Percentiles rank a stretch among this genome's conserved stretches.
These are phyloP conservation scores for Fusarium tupiense DNA, from an alignment of 2,329 filamentous ascomycete genomes.

Conservation along the genomic window DNA sequence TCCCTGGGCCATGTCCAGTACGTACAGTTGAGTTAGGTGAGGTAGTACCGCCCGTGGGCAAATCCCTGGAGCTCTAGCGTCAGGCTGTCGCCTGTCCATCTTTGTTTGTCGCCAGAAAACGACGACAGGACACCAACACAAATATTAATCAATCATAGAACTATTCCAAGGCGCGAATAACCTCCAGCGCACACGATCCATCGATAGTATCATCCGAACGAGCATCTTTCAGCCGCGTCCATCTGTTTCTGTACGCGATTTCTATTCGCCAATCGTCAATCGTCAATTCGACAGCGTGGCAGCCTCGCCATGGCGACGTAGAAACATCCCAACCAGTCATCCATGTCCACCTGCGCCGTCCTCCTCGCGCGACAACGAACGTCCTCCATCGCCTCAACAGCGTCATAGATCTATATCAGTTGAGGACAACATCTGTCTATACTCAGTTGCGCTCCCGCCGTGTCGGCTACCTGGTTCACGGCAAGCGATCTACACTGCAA, in stretches of 20 bases:
- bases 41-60: slow-evolving; percentile 17
- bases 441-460: slow-evolving; percentile 25
- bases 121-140: slow-evolving; percentile 37
- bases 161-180: slow-evolving; percentile 25
- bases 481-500: slow-evolving; percentile 32
- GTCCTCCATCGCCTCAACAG: slow-evolving; percentile 26
- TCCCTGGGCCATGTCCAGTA: slow-evolving; percentile 20
- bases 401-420: neutral
- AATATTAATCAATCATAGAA: slow-evolving; percentile 26
- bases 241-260: slow-evolving; percentile 14
- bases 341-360: slow-evolving; percentile 44
- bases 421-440: slow-evolving; percentile 4
- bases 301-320: slow-evolving; percentile 46
- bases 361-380: slow-evolving; percentile 41
- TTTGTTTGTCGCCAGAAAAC: slow-evolving; percentile 41
- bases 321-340: slow-evolving; percentile 40
- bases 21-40: neutral
- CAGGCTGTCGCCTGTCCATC: slow-evolving; percentile 36
- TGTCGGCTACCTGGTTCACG: slow-evolving; percentile 34
- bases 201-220: slow-evolving; percentile 6
- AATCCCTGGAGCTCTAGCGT: slow-evolving; percentile 37
- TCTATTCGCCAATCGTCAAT: slow-evolving; percentile 35
- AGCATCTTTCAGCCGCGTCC: slow-evolving; percentile 2
- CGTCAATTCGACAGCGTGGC: slow-evolving; percentile 40
- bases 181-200: slow-evolving; percentile 23